Evolutionary conservation across 179 eudicot genomes (phyloP), one percentile per base, ranked within the genome.

Genomic region (Gypsophila paniculata): DNA sequence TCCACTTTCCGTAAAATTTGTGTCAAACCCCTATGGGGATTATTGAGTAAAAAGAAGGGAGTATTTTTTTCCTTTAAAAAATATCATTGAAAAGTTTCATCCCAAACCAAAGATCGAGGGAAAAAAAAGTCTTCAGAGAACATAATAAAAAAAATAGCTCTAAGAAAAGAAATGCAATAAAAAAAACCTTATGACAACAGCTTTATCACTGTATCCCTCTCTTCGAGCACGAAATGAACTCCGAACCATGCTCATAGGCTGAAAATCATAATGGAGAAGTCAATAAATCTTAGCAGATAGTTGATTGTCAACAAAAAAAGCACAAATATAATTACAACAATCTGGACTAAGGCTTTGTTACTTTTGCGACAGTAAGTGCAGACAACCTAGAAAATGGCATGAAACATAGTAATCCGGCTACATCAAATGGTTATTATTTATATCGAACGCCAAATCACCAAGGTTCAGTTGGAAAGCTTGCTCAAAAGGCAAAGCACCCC

Each of bases 181-280:
- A 64, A 68, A 36, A 54, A 73, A 94, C 99, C 97, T 94, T 80
- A 90, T 94, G 67, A 80, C 85, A 78, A 94, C 96, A 67, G 97
- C 99, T 85, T 90, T 90, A 70, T 94, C 99, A 70, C 86, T 87
- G 74, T 88, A 88, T 75, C 99, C 99, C 83, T 91, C 97, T 70
- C 93, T 80, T 65, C 88, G 80, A 36, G 75, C 93, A 75, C 95
- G 93, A 79, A 88, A 94, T 62, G 99, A 87, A 81, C 70, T 84
- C 38, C 99, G 86, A 19, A 81, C 85, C 87, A 82, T 80, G 81
- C 96, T 89, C 85, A 76, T 87, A 42, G 99, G 96, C 99, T 94
- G 88, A 74, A 80, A 82, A 65, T 18, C 44, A 48, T 19, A 59
- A 53, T 49, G 1, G 68, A 53, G 13, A 51, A 52, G 23, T 68